These are phyloP conservation scores for Cymbopogon citratus DNA, from an alignment of 176 grass and related monocot genomes.

Conservation along the genomic window DNA sequence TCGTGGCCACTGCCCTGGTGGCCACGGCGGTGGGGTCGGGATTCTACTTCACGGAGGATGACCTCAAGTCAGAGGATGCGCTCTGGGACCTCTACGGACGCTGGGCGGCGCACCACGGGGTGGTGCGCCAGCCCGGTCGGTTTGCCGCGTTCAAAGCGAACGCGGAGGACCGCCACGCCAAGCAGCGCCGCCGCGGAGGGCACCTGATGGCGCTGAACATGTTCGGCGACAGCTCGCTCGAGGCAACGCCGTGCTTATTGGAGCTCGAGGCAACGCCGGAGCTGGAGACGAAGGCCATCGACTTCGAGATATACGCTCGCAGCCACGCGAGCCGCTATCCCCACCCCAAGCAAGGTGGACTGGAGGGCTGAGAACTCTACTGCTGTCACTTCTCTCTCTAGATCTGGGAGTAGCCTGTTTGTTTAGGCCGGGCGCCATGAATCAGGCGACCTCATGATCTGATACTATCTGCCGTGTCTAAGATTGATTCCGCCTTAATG, in stretches of 20 bases:
- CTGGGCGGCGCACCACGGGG: background rate
- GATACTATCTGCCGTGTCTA: background rate
- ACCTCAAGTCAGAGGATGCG: background rate
- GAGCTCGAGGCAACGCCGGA: too few species aligned
- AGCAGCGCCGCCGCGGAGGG: background rate
- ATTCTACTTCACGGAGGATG: background rate
- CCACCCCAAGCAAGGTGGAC: too few species aligned
- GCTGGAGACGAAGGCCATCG: too few species aligned
- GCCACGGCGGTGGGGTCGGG: background rate
- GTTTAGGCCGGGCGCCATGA: background rate
- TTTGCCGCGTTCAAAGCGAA: background rate
- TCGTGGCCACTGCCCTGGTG: too few species aligned
- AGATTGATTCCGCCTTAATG: background rate
- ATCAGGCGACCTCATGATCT: background rate
- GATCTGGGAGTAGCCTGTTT: constrained; percentile 21
- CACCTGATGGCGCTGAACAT: background rate
- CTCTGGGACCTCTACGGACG: background rate
- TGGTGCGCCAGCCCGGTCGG: background rate
- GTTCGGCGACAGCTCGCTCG: background rate
- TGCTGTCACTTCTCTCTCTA: background rate
- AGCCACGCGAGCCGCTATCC: too few species aligned
- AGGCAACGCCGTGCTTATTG: background rate
- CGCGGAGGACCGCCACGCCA: background rate
- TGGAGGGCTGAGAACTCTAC: too few species aligned
- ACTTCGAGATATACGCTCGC: too few species aligned